Evolutionary conservation across 2,329 filamentous ascomycete species (phyloP).

Genomic region (Rhytidhysteron rufulum): DNA sequence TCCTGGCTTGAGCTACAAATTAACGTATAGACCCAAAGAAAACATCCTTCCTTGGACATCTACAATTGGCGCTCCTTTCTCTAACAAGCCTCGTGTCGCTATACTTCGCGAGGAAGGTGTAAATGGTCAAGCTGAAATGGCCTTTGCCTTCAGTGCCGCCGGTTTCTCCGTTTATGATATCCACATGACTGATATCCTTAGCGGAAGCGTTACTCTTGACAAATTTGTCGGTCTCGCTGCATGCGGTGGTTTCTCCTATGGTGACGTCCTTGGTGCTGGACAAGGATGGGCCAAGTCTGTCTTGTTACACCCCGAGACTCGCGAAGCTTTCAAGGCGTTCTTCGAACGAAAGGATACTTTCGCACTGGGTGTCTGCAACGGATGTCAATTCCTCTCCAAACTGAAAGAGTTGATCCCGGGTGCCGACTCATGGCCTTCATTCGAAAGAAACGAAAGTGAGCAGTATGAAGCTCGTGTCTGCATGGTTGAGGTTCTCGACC

Average conservation of each 20-base stretch:
- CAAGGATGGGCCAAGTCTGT: constrained; percentile 96
- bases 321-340: constrained; percentile 76
- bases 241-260: constrained; percentile 96
- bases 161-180: constrained; percentile 91
- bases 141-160: constrained; percentile 86
- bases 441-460: constrained; percentile 77
- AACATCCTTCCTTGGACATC: constrained; percentile 67
- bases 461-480: constrained; percentile 86
- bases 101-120: constrained; percentile 94
- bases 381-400: constrained; percentile 89
- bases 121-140: constrained; percentile 96
- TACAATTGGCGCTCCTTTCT: constrained; percentile 58
- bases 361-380: constrained; percentile 91
- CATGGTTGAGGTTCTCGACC: constrained; percentile 77
- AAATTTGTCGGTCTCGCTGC: constrained; percentile 86
- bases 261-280: constrained; percentile 88
- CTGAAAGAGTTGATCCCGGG: constrained; percentile 82
- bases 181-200: constrained; percentile 90
- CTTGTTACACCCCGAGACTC: constrained; percentile 71
- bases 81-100: constrained; percentile 70
- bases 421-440: constrained; percentile 76
- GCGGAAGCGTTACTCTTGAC: constrained; percentile 71
- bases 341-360: constrained; percentile 89
- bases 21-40: constrained; percentile 76
- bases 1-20: constrained; percentile 78